These are phyloP conservation scores for Phytophthora citrophthora DNA, from an alignment of 352 stramenopile genomes.

Conservation along the genomic window DNA sequence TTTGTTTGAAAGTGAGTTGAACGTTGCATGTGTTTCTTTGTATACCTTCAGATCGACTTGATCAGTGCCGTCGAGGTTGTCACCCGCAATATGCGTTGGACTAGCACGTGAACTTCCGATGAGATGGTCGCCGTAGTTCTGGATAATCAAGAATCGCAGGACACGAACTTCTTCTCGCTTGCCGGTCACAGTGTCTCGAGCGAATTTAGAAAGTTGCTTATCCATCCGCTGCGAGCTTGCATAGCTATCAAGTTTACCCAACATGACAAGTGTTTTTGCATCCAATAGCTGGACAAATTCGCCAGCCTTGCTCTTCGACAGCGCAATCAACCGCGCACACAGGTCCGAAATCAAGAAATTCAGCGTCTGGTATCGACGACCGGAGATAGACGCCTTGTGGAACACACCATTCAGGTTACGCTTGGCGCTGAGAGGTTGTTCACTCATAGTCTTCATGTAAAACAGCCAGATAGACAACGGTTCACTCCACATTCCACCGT, in stretches of 20 bases:
- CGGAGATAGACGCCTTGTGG: conserved; percentile 64
- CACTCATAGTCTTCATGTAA: conserved; percentile 62
- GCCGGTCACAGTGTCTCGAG: conserved; percentile 37
- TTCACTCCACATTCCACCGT: conserved; percentile 77
- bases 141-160: conserved; percentile 74
- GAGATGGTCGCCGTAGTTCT: conserved; percentile 80
- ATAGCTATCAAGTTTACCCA: conserved; percentile 62
- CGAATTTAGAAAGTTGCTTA: conserved; percentile 53
- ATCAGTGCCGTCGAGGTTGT: conserved; percentile 55
- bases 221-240: conserved; percentile 68
- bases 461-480: conserved; percentile 76
- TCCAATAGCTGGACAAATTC: conserved; percentile 55
- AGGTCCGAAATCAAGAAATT: conserved; percentile 85
- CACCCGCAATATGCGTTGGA: conserved; percentile 44
- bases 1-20: conserved; percentile 50
- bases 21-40: conserved; percentile 45
- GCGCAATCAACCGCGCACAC: conserved; percentile 62
- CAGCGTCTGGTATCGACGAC: conserved; percentile 73
- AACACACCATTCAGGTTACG: conserved; percentile 50
- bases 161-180: conserved; percentile 47
- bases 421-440: conserved; percentile 51
- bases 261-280: conserved; percentile 50
- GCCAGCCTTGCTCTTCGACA: conserved; percentile 47
- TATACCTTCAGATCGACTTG: conserved; percentile 63
- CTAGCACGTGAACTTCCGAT: conserved; percentile 50